These are phyloP conservation scores for Pythium vanterpoolii DNA, from an alignment of 352 stramenopile genomes.

Conservation along the genomic window DNA sequence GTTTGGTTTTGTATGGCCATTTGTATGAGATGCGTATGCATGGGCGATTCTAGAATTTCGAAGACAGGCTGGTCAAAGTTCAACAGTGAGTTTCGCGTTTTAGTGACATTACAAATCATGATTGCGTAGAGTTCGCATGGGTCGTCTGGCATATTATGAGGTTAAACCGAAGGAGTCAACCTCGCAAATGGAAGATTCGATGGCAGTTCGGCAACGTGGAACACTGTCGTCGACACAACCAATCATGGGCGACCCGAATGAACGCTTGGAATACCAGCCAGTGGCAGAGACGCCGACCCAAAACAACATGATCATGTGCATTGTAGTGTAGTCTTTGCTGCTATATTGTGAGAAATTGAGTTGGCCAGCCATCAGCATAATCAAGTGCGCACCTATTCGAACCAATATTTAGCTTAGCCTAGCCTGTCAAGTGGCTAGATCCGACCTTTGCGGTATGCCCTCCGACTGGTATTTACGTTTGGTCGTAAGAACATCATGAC, in stretches of 20 bases:
- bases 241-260: background rate
- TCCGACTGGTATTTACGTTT: no score
- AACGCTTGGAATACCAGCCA: background rate
- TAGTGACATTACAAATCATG: slow-evolving; percentile 6
- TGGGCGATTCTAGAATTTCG: slow-evolving; percentile 19
- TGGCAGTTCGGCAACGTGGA: background rate
- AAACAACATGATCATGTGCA: no score
- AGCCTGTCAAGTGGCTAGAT: no score
- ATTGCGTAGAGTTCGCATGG: background rate
- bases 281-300: background rate
- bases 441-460: no score
- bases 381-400: no score
- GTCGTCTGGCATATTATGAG: background rate
- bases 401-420: no score
- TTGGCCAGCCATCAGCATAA: background rate
- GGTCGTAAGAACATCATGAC: slow-evolving; percentile 15
- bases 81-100: slow-evolving; percentile 1
- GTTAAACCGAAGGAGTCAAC: slow-evolving; percentile 6
- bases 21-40: slow-evolving; percentile 8
- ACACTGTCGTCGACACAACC: background rate
- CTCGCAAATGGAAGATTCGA: slow-evolving; percentile 18
- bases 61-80: slow-evolving; percentile 13
- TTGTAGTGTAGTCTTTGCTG: no score
- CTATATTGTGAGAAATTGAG: background rate
- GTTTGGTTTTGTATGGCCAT: background rate